Evolutionary conservation across 345 rosid genomes (phyloP).

Genomic region (Aquilaria malaccensis): DNA sequence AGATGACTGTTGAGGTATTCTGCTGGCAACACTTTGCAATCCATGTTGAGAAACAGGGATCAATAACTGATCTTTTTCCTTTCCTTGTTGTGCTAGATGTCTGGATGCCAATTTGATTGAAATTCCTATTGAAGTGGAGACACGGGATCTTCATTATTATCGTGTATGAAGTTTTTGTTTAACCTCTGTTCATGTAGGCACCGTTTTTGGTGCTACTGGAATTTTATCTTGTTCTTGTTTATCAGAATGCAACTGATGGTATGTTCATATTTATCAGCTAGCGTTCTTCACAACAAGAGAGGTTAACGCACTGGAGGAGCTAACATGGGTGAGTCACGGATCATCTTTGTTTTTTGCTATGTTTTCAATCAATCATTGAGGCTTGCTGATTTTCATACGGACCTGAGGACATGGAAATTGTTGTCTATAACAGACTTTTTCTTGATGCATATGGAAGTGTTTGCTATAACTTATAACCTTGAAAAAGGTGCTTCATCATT

Average conservation of each 20-base stretch:
- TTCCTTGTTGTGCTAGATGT: conserved; percentile 41
- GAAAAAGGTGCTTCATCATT: not conserved
- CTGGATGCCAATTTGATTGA: conserved; percentile 77
- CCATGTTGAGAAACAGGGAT: not conserved
- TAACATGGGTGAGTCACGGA: conserved; percentile 68
- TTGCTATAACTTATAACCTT: not conserved
- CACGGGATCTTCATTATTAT: conserved; percentile 68
- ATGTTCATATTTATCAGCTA: conserved; percentile 32
- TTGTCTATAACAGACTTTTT: not conserved
- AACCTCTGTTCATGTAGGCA: not conserved
- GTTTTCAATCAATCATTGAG: too few relatives aligned
- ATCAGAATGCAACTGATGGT: conserved; percentile 1
- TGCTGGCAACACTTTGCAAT: too few relatives aligned
- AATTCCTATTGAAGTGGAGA: conserved; percentile 81
- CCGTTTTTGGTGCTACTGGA: too few relatives aligned
- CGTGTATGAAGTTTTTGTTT: conserved; percentile 39
- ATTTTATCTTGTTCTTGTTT: not conserved
- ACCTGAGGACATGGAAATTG: not conserved
- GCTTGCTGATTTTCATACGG: not conserved
- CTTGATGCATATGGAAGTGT: not conserved
- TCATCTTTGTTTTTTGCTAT: conserved; percentile 4
- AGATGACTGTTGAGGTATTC: too few relatives aligned
- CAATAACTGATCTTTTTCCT: conserved; percentile 1
- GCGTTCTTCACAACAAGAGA: conserved; percentile 81
- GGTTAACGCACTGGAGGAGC: conserved; percentile 62